Base-by-base conservation (phyloP, 257 asterid genomes). In the Capsicum chinense region DNA sequence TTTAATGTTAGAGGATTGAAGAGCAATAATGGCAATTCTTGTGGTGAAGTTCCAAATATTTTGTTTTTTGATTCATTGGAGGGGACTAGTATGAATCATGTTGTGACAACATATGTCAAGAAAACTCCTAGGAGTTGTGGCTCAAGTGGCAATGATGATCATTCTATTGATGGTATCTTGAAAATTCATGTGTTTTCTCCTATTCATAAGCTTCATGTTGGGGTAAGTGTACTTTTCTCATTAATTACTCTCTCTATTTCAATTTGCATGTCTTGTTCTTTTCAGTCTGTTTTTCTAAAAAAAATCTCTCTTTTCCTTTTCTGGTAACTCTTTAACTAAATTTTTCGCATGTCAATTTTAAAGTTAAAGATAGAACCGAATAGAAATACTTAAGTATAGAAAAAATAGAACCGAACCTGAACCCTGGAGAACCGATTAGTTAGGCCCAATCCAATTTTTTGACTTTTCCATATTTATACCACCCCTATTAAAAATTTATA, bases 101-200 rank as follows among this genome's bases (percentile, higher is more conserved):
- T 70, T n/a, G 73, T 57, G 62, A 80, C 90, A 12, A 80, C 78
- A 35, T 88, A 87, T 21, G 33, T 19, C 11, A 83, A 69, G 33
- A 52, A 21, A 64, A 42, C 37, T 7, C 58, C 62, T 2, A 79
- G 87, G 9, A n/a, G 39, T 6, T 88, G 88, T 63, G 83, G 52
- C 1, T 56, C 84, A 2, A 60, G 39, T 14, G 89, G 87, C 3
- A 85, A 70, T 37, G 50, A 37, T 67, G 54, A 37, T 84, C 85
- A 88, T 83, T 80, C 87, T 19, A 84, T 85, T 9, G 80, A 62
- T 4, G 50, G 56, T 21, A 35, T 88, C 52, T n/a, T 76, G 48
- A 76, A 82, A 69, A 80, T 88, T 80, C 83, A 16, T 26, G 88
- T 85, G 15, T 60, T 85, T 6, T 88, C 88, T 0, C 84, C 88